phyloP scores from a whole-genome alignment of 2,329 filamentous ascomycete species.

The Hymenotorrendiella dingleyae region DNA sequence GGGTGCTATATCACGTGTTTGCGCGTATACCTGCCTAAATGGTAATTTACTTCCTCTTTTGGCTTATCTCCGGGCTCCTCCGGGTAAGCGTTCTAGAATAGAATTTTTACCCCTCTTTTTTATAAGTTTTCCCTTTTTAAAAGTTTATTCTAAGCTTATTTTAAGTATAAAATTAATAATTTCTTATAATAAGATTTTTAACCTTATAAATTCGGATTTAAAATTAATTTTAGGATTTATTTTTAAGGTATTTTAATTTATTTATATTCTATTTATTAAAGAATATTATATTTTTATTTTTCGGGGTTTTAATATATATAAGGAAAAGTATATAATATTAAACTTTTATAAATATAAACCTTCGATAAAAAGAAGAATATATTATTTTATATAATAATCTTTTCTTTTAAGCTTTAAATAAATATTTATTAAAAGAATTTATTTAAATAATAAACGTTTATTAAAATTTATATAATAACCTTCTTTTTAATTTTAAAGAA shows the following conservation, averaged over 20 bases:
- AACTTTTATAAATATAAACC: not conserved
- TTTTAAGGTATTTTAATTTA: not conserved
- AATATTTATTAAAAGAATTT: not conserved
- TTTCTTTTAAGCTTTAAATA: not conserved
- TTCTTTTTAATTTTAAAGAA: not conserved
- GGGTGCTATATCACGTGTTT: not conserved
- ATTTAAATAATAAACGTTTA: not conserved
- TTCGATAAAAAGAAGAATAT: not conserved
- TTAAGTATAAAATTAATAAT: not conserved
- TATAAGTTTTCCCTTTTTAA: not conserved
- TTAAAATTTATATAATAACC: not conserved
- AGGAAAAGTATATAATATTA: not conserved
- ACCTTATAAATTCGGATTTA: not conserved
- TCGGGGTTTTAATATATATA: not conserved
- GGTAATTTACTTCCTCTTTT: not conserved
- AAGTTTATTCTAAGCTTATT: not conserved
- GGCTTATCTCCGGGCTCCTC: no score
- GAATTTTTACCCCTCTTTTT: not conserved
- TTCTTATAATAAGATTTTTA: not conserved
- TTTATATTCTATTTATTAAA: not conserved
- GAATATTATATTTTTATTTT: not conserved
- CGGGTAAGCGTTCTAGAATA: not conserved
- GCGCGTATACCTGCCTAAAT: no score
- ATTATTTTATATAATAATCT: not conserved
- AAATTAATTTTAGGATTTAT: not conserved